Conservation (phyloP, 371 early-diverging fungal species). For the Massospora cicadina region DNA sequence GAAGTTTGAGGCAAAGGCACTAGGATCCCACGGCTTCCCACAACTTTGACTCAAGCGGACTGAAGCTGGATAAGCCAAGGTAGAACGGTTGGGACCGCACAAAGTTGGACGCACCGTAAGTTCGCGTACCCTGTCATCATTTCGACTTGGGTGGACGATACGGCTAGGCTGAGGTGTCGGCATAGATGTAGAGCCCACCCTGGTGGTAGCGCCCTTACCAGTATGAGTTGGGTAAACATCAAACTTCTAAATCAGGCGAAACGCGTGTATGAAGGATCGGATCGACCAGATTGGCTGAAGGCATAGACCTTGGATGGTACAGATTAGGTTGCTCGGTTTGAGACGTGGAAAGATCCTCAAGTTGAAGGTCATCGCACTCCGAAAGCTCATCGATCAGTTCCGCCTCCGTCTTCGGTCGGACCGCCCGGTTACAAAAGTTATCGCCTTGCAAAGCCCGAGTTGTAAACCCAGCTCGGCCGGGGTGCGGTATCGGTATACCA, state of each 20-base stretch:
- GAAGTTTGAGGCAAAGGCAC: neutral
- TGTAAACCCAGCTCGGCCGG: neutral
- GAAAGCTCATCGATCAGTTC: neutral
- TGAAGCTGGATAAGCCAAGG: neutral
- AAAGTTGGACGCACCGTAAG: too few relatives aligned
- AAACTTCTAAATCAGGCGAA: neutral
- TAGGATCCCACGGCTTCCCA: neutral
- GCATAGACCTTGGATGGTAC: neutral
- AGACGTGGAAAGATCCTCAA: too few relatives aligned
- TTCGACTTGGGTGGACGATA: neutral
- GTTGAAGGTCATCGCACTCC: neutral
- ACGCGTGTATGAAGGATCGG: neutral
- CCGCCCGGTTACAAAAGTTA: neutral
- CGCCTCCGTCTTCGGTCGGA: neutral
- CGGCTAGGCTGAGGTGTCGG: neutral
- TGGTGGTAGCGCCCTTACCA: neutral
- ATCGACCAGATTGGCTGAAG: neutral
- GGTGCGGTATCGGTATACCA: neutral
- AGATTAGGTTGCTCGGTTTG: neutral
- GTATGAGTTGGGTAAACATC: neutral
- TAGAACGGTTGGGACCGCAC: too few relatives aligned
- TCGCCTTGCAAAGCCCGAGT: neutral
- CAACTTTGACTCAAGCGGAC: neutral
- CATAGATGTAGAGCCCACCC: too few relatives aligned
- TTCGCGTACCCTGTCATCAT: neutral